Evolutionary conservation across 208 protist species (phyloP).

Genomic region (Trypanosoma avium): DNA sequence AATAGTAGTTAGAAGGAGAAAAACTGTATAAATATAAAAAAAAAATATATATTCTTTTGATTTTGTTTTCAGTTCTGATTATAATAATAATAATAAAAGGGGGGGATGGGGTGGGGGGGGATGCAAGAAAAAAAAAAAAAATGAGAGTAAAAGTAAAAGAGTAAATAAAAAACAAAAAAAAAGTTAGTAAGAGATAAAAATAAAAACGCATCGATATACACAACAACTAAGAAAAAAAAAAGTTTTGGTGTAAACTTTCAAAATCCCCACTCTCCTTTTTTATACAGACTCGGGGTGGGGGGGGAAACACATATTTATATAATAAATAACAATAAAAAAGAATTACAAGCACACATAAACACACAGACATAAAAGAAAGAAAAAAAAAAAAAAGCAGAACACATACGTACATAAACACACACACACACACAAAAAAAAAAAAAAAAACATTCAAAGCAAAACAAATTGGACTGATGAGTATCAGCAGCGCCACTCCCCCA

Average conservation of each 20-base stretch:
- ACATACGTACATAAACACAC: conserved; percentile 8
- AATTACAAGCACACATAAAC: conserved; percentile 13
- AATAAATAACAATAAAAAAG: conserved; percentile 4
- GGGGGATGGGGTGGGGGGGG: neutral
- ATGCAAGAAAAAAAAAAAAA: conserved; percentile 2
- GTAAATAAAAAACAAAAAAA: conserved; percentile 7
- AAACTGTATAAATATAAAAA: no score
- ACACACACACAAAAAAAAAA: conserved; percentile 9
- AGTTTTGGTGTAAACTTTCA: no score
- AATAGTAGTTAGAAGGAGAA: neutral
- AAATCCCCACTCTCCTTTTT: no score
- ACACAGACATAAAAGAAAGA: neutral
- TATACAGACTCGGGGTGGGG: no score
- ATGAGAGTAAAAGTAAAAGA: neutral
- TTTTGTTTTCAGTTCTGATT: no score
- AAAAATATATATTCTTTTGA: no score
- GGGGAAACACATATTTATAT: neutral
- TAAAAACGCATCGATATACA: no score
- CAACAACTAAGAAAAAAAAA: no score
- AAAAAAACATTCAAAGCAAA: no score
- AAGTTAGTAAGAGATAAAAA: neutral
- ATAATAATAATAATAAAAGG: neutral
- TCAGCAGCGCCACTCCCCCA: no score
- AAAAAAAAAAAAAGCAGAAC: conserved; percentile 14
- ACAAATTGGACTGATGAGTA: no score